Conservation (phyloP, 2,329 filamentous ascomycete genomes). For the Talaromyces funiculosus region DNA sequence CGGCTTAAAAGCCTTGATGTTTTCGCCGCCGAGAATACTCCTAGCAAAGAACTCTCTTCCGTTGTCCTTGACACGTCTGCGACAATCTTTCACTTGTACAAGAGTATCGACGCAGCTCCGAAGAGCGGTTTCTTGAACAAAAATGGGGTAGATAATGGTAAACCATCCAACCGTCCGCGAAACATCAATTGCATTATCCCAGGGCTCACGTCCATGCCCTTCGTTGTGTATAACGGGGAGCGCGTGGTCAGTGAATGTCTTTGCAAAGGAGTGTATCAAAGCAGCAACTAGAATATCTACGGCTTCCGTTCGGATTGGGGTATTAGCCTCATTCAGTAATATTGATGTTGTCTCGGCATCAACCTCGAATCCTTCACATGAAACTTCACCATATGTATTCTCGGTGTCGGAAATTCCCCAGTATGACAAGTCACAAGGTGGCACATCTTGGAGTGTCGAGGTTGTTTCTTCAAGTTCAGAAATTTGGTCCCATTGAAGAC, state of each 20-base stretch:
- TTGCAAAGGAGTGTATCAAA: constrained; percentile 40
- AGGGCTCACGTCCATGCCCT: constrained; percentile 45
- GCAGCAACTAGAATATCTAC: constrained; percentile 35
- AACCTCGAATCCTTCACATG: constrained; percentile 31
- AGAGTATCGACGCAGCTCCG: constrained; percentile 28
- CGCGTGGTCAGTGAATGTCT: constrained; percentile 37
- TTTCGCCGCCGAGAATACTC: constrained; percentile 26
- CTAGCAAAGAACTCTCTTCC: constrained; percentile 35
- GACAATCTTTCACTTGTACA: constrained; percentile 34
- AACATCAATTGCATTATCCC: constrained; percentile 43
- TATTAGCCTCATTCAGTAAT: constrained; percentile 29
- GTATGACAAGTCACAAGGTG: constrained; percentile 30
- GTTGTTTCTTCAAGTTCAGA: constrained; percentile 9
- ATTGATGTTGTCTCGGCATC: constrained; percentile 23
- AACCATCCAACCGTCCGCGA: constrained; percentile 50
- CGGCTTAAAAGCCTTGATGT: constrained; percentile 26
- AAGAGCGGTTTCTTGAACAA: constrained; percentile 24
- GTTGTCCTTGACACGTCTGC: constrained; percentile 33
- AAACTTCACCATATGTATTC: constrained; percentile 33
- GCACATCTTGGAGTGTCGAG: constrained; percentile 16
- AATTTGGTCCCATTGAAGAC: constrained; percentile 25
- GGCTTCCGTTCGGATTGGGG: constrained; percentile 29
- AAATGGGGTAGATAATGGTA: constrained; percentile 44
- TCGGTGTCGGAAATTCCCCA: constrained; percentile 29
- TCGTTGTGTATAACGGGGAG: constrained; percentile 44